Evolutionary conservation across 495 filamentous ascomycete species (phyloP), one percentile per base, ranked within the genome.

Genomic region (Penicillium goetzii): DNA sequence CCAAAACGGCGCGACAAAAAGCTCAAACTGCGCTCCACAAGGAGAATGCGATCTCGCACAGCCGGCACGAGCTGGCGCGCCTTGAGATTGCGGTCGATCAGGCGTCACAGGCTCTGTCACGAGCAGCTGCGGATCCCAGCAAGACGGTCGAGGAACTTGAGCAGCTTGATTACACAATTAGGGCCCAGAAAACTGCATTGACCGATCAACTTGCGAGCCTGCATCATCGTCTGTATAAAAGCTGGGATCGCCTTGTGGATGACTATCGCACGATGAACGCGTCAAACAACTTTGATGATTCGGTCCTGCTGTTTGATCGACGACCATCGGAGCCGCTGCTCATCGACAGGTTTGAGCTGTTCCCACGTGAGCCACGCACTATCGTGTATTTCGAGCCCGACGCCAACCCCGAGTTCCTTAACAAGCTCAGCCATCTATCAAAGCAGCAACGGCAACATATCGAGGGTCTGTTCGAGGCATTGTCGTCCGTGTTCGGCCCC

Each of bases 231-330:
- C 51, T 62, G 14, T 32, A 45, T 11, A 61, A 58, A 7, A 47
- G 33, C 17, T 52, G 61, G 33, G 62, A 64, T 6, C 59, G 58
- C 21, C 12, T 40, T 0, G 47, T 78, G 5, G 68, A 79, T 23
- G 70, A 76, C 51, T 50, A 30, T n/a, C 72, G 74, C 25, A 62
- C 62, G 17, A 32, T 58, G 33, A 47, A 63, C 14, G 33, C 34
- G 23, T 59, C 62, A 1, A 65, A 66, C 28, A 72, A 67, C 40
- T 60, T 75, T 25, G 72, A 76, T 58, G 78, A 85, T 4, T 81
- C 82, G 0, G 40, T 82, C 6, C 74, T 92, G 2, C 60, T 75
- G 54, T 92, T 86, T 86, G 89, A 92, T 68, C 84, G 82, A 5
- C 86, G 90, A 28, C 76, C 73, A 9, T 86, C 81, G 49, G 85